Percentiles rank a stretch among this genome's conserved stretches.
These are phyloP conservation scores for Trametes cinnabarina DNA, from an alignment of 768 basidiomycete genomes.

Conservation along the genomic window DNA sequence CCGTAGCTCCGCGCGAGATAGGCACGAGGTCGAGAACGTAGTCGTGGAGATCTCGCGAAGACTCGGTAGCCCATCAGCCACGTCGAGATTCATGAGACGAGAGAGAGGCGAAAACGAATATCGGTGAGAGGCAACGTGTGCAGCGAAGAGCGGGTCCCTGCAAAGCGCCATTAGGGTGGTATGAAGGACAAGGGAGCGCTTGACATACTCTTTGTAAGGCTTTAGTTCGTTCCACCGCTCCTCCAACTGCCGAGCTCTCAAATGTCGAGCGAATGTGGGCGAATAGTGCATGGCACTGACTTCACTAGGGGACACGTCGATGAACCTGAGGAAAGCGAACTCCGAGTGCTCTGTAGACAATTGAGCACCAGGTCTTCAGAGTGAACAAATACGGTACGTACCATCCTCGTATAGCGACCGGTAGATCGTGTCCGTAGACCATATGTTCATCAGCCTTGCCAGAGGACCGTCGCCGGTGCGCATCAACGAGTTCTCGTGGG, in stretches of 20 bases:
- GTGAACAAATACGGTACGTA: conserved; percentile 34
- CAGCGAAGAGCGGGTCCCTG: conserved; percentile 57
- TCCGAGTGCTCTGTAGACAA: conserved; percentile 40
- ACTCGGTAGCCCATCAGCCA: conserved; percentile 45
- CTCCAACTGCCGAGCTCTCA: conserved; percentile 50
- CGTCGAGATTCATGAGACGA: conserved; percentile 24
- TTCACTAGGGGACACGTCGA: conserved; percentile 62
- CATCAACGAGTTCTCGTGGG: conserved; percentile 48
- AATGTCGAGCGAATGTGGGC: conserved; percentile 55
- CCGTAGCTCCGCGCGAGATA: conserved; percentile 75
- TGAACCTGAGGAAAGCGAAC: conserved; percentile 79
- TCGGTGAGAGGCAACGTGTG: conserved; percentile 33
- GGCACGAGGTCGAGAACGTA: conserved; percentile 71
- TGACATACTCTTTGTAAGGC: conserved; percentile 44
- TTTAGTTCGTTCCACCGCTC: conserved; percentile 37
- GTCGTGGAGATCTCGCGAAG: conserved; percentile 59
- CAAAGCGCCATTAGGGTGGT: not conserved
- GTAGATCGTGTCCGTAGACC: conserved; percentile 81
- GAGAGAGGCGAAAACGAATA: conserved; percentile 36
- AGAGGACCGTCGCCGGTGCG: conserved; percentile 53
- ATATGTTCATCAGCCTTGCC: conserved; percentile 80
- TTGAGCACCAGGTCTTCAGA: not conserved
- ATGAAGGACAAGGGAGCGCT: not conserved
- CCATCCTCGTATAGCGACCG: conserved; percentile 65
- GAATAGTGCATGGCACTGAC: conserved; percentile 59